These are phyloP conservation scores for Eucalyptus curtisii DNA, from an alignment of 345 rosid species.

Conservation along the genomic window DNA sequence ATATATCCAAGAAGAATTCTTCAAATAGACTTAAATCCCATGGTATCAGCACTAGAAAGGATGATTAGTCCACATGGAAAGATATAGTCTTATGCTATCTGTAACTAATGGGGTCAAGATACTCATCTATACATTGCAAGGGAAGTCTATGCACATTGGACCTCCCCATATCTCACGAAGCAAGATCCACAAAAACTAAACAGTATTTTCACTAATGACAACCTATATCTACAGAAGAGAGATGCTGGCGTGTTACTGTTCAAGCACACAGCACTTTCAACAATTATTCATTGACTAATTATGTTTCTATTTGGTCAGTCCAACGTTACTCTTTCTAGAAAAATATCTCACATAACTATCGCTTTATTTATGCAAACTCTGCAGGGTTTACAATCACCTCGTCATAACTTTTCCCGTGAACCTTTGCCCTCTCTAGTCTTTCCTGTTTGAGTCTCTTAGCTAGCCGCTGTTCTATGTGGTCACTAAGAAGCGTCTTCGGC, in stretches of 20 bases:
- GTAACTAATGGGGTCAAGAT: neutral
- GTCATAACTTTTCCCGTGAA: conserved; percentile 64
- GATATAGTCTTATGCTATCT: neutral
- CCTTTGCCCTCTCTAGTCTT: conserved; percentile 75
- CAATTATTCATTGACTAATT: neutral
- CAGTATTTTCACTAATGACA: neutral
- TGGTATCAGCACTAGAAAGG: neutral
- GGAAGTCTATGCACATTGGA: neutral
- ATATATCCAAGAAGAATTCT: neutral
- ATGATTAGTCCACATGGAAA: neutral
- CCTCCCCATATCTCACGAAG: neutral
- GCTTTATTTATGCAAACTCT: neutral
- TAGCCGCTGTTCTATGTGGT: conserved; percentile 88
- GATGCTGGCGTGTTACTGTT: neutral
- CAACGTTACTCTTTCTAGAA: neutral
- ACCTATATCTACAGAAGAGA: neutral
- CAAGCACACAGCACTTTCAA: neutral
- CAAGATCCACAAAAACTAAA: neutral
- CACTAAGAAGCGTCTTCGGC: conserved; percentile 90
- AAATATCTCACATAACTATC: neutral
- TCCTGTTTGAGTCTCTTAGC: conserved; percentile 65
- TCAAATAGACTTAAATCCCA: neutral
- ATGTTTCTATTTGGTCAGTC: neutral
- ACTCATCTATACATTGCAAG: neutral
- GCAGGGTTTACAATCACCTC: conserved; percentile 41